Evolutionary conservation across 2,329 filamentous ascomycete species (phyloP), one percentile per base, ranked within the genome.

Genomic region (Amesomyces nigricolor): DNA sequence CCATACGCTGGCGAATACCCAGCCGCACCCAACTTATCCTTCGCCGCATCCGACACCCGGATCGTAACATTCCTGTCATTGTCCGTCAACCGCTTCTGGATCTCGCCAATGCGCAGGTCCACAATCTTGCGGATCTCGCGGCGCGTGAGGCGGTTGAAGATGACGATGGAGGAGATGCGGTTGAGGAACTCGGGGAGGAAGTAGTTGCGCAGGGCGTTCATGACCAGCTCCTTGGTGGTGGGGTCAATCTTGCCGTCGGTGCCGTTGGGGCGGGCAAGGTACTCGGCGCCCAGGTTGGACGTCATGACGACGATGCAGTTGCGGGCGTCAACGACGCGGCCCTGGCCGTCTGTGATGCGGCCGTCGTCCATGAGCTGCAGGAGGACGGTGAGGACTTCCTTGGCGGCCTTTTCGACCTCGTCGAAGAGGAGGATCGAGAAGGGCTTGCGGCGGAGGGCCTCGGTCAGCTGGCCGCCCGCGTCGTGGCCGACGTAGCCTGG

Each of bases 231-330:
- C 59, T 82, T 82, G 1, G 91, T 96, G 1, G 87, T 85, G 0
- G 85, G 79, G 64, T 99, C 94, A 63, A 99, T 94, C 67, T 78
- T 85, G 65, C 92, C 92, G 64, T 95, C 89, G 51, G 86, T 83
- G 50, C 81, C 82, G 53, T 86, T 85, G 14, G 88, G 87, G 19
- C 91, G 87, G 39, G 88, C 77, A n/a, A 99, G 86, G 71, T 86
- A 95, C 71, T 97, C 94, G 32, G 94, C 94, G 62, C 94, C 94
- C 59, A 99, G 73, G 76, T 99, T 99, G 66, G 91, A 96, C 0
- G 94, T 99, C 91, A 99, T 95, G 73, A 99, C 94, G 43, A 99
- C 92, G 64, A 99, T 97, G 70, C 92, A 97, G 79, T 99, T 99
- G 74, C 87, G 90, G 58, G 92, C 94, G 66, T 99, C 94, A 53